These are phyloP conservation scores for Sporothrix curviconia DNA, from an alignment of 2,329 filamentous ascomycete genomes.

Conservation along the genomic window DNA sequence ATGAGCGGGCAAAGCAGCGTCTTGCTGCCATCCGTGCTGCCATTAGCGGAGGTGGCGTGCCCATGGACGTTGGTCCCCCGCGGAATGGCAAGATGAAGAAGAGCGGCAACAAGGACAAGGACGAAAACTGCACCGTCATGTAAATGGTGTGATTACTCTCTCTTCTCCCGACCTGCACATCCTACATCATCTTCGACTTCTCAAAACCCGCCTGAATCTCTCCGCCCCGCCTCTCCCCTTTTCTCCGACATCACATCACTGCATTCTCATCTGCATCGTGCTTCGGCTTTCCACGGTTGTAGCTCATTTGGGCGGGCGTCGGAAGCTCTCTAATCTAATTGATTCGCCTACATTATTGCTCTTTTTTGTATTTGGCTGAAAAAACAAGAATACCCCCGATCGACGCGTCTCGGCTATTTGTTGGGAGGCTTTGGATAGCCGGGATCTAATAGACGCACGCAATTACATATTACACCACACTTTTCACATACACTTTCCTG, in stretches of 20 bases:
- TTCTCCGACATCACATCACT: neutral
- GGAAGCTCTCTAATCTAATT: neutral
- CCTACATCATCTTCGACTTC: neutral
- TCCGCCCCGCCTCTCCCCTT: neutral
- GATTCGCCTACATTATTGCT: neutral
- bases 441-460: constrained; percentile 4
- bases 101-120: constrained; percentile 36
- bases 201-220: no score
- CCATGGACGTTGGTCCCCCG: constrained; percentile 51
- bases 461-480: neutral
- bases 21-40: constrained; percentile 82
- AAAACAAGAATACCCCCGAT: neutral
- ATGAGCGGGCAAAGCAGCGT: constrained; percentile 81
- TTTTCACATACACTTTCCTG: neutral
- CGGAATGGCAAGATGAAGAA: constrained; percentile 47
- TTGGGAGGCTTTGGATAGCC: neutral
- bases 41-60: constrained; percentile 53
- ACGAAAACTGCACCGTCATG: constrained; percentile 55
- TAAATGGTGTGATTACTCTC: no score
- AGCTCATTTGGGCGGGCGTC: neutral
- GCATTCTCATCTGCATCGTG: neutral
- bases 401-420: neutral
- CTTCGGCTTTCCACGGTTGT: neutral
- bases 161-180: no score
- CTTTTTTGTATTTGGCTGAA: neutral